Evolutionary conservation across 1,139 yeast genomes (phyloP).

Genomic region (Hemisphaericaspora subhashii): DNA sequence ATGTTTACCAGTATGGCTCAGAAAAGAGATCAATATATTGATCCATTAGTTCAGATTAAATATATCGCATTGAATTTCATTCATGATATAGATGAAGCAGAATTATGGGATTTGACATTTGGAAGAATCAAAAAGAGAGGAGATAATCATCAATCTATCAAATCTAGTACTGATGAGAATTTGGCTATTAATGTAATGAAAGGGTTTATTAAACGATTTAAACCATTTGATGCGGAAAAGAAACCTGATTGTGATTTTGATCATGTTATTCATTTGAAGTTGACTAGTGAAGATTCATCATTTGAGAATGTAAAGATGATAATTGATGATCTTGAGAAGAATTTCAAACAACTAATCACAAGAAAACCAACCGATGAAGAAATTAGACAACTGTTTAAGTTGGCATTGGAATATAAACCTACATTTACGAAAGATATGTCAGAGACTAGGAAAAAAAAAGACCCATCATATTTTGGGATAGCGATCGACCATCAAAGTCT

Average conservation of each 20-base stretch:
- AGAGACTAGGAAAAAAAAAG: constrained; percentile 13
- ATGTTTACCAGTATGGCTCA: constrained; percentile 55
- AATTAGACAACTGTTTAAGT: constrained; percentile 43
- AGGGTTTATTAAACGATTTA: constrained; percentile 72
- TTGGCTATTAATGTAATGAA: constrained; percentile 61
- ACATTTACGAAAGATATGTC: constrained; percentile 38
- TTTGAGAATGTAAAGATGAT: constrained; percentile 50
- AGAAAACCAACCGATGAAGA: constrained; percentile 40
- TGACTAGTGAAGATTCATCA: constrained; percentile 46
- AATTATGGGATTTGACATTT: constrained; percentile 53
- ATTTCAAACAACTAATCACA: constrained; percentile 48
- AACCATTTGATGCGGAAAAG: constrained; percentile 46
- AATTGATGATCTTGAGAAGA: constrained; percentile 33
- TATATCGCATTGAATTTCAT: constrained; percentile 73
- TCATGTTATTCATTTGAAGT: constrained; percentile 55
- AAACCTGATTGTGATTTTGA: constrained; percentile 74
- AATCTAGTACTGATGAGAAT: constrained; percentile 43
- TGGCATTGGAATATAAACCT: constrained; percentile 57
- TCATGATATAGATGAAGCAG: constrained; percentile 20
- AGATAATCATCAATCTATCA: constrained; percentile 87
- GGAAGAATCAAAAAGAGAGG: constrained; percentile 70
- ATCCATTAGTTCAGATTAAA: constrained; percentile 34
- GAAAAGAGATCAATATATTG: constrained; percentile 35
- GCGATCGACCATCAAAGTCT: constrained; percentile 16
- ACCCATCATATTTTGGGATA: constrained; percentile 31